Evolutionary conservation across 106 monocot genomes (phyloP), one percentile per base, ranked within the genome.

Genomic region (Iris macrosiphon): DNA sequence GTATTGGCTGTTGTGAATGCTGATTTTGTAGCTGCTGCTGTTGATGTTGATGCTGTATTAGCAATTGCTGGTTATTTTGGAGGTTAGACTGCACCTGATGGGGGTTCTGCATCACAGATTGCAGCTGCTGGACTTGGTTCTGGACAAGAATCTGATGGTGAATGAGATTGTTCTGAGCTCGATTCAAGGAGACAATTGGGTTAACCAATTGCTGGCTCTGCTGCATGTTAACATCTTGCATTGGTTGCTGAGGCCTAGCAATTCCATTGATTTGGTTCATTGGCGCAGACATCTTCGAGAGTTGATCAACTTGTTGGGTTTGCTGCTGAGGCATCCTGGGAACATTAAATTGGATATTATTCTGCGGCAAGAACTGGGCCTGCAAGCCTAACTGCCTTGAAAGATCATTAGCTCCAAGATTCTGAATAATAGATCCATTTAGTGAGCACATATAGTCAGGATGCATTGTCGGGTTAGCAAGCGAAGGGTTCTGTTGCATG

Each of bases 401-500:
- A 40, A 86, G 17, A 49, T 92, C 79, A 32, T 55, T 17, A 25
- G 66, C 52, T 28, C 82, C 71, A 47, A 79, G 51, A 31, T 86
- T 92, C 47, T 92, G 85, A 53, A 86, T 31, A 41, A 51, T 49
- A 48, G 79, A 59, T 57, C 60, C 81, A 12, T 66, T 44, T 52
- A 85, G 25, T 4, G 85, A 72, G n/a, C 69, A 48, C 28, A 81
- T 20, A 44, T 81, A 78, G 40, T 90, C 78, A 17, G 80, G 38
- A 49, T 92, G 92, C 64, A 76, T 63, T 5, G 51, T 62, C 46
- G 75, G 12, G 57, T 77, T 79, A 11, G 69, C 27, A 47, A 87
- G 72, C 5, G 75, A 59, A 18, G 79, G 52, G 53, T 72, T 86
- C 54, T 86, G 91, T 45, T 84, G 80, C 83, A 88, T 81, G 69